Evolutionary conservation across 805 yeast species (phyloP).

Genomic region (Lachancea meyersii): DNA sequence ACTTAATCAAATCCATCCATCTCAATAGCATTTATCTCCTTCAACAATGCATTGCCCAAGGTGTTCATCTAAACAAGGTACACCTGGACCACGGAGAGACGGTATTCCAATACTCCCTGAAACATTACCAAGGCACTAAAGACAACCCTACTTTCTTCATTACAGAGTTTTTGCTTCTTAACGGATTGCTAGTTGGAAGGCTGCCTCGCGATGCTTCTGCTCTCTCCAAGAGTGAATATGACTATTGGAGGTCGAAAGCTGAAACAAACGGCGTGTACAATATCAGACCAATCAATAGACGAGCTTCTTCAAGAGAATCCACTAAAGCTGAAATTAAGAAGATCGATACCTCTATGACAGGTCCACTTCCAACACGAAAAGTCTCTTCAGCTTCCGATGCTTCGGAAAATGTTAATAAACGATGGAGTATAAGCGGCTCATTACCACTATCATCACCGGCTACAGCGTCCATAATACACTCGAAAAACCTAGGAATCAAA

Average conservation of each 20-base stretch:
- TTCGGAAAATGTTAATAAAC: neutral
- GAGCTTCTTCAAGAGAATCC: constrained; percentile 3
- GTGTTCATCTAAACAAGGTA: constrained; percentile 14
- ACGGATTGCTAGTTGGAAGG: constrained; percentile 46
- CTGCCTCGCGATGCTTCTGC: constrained; percentile 27
- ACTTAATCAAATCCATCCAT: constrained; percentile 48
- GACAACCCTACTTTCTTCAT: constrained; percentile 39
- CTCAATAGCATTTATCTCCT: constrained; percentile 36
- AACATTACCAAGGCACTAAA: constrained; percentile 35
- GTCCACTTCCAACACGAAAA: neutral
- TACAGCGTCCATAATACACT: neutral
- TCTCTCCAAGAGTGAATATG: constrained; percentile 41
- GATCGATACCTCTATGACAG: constrained; percentile 1
- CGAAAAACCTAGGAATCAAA: constrained; percentile 3
- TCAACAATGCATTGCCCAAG: constrained; percentile 23
- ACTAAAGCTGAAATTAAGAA: neutral
- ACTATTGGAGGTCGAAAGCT: constrained; percentile 47
- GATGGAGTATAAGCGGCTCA: constrained; percentile 8
- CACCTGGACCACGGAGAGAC: constrained; percentile 19
- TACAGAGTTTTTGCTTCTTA: constrained; percentile 52
- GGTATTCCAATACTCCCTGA: constrained; percentile 47
- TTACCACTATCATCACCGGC: constrained; percentile 5
- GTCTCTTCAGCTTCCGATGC: constrained; percentile 3
- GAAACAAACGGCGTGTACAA: constrained; percentile 22
- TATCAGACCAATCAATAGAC: neutral